These are phyloP conservation scores for Corynespora cassiicola DNA, from an alignment of 2,329 filamentous ascomycete genomes.

Conservation along the genomic window DNA sequence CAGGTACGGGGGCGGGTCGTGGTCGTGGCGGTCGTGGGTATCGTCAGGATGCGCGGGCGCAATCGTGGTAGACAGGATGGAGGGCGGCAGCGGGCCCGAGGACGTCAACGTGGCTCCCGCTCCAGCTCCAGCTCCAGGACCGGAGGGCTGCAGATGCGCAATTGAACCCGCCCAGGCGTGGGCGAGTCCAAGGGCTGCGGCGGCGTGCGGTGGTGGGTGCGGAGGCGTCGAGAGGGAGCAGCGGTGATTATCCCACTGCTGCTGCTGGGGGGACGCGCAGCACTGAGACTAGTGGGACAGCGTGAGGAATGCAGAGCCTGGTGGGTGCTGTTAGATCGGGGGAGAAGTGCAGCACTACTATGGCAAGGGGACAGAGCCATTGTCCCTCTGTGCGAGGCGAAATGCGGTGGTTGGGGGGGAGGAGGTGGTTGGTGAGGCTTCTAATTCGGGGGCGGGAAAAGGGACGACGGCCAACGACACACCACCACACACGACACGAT, in stretches of 20 bases:
- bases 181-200: constrained; percentile 6
- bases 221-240: constrained; percentile 1
- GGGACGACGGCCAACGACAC: constrained; percentile 10
- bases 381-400: constrained; percentile 8
- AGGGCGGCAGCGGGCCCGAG: constrained; percentile 19
- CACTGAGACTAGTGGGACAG: constrained; percentile 19
- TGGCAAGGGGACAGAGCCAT: constrained; percentile 20
- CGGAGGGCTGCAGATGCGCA: constrained; percentile 16
- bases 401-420: constrained; percentile 21
- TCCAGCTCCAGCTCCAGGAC: constrained; percentile 6
- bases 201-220: constrained; percentile 4
- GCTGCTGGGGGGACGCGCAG: constrained; percentile 12
- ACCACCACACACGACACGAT: constrained; percentile 18
- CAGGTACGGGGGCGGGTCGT: constrained; percentile 43
- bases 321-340: constrained; percentile 17
- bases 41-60: constrained; percentile 40
- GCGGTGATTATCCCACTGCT: too few species aligned
- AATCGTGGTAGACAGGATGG: constrained; percentile 33
- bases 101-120: constrained; percentile 15
- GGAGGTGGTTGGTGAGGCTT: constrained; percentile 16
- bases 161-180: constrained; percentile 10
- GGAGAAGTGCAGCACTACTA: too few species aligned
- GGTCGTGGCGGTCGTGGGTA: constrained; percentile 40
- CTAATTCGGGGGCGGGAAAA: constrained; percentile 20
- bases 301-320: constrained; percentile 26